phyloP scores from a whole-genome alignment of 495 filamentous ascomycete species.

The Aspergillus olivimuriae region DNA sequence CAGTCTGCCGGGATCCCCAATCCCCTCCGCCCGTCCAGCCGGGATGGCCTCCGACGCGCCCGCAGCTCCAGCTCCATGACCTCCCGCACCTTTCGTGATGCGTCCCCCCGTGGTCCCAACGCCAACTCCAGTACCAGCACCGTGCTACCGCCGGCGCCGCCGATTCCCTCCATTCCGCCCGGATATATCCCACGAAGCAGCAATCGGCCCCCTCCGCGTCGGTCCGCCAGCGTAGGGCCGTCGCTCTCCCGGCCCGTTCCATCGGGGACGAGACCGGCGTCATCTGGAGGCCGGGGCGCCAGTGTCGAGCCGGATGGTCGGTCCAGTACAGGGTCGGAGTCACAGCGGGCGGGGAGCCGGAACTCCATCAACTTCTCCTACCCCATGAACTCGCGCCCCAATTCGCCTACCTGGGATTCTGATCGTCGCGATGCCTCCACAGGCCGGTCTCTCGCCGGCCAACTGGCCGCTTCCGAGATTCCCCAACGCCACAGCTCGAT shows the following conservation, averaged over 20 bases:
- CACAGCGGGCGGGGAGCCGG: slow-evolving; percentile 53
- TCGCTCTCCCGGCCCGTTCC: slow-evolving; percentile 43
- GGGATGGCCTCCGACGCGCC: slow-evolving; percentile 51
- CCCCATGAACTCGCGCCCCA: slow-evolving; percentile 53
- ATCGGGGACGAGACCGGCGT: slow-evolving; percentile 29
- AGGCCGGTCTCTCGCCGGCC: slow-evolving; percentile 11
- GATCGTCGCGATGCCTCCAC: slow-evolving; percentile 12
- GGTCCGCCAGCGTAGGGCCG: slow-evolving; percentile 48
- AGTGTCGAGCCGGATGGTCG: not conserved
- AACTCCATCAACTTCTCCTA: slow-evolving; percentile 84
- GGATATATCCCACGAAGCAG: slow-evolving; percentile 27
- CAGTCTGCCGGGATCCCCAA: slow-evolving; percentile 41
- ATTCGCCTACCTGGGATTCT: slow-evolving; percentile 27
- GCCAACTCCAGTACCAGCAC: slow-evolving; percentile 32
- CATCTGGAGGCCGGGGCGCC: slow-evolving; percentile 3
- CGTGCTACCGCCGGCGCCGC: slow-evolving; percentile 46
- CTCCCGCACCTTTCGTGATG: slow-evolving; percentile 72
- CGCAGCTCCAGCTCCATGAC: slow-evolving; percentile 77
- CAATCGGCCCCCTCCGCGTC: slow-evolving; percentile 27
- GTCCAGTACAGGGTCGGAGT: slow-evolving; percentile 33
- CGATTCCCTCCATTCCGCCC: slow-evolving; percentile 65
- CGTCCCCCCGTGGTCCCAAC: slow-evolving; percentile 51
- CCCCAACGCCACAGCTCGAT: slow-evolving; percentile 23
- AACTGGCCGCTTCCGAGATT: slow-evolving; percentile 19
- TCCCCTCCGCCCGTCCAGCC: slow-evolving; percentile 29